Evolutionary conservation across 139 green algal species (phyloP).

Genomic region (Chlamydomonas schloesseri): DNA sequence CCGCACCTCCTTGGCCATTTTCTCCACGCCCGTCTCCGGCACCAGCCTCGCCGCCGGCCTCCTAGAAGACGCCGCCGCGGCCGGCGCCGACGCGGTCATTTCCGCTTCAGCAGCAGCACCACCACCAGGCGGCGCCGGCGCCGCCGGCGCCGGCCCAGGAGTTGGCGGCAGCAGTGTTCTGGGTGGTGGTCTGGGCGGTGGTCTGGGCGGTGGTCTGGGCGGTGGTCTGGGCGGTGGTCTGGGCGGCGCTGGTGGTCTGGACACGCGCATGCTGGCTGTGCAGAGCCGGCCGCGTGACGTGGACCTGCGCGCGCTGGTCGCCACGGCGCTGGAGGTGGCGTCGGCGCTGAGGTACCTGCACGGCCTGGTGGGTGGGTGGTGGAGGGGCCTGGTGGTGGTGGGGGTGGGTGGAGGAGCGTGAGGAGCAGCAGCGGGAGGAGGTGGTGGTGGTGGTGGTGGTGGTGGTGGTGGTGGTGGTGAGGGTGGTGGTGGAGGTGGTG

Average conservation of each 20-base stretch:
- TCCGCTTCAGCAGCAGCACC: too few relatives aligned
- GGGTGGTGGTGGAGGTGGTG: too few relatives aligned
- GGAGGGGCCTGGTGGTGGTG: background rate
- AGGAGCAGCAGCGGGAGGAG: too few relatives aligned
- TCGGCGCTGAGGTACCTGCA: conserved; percentile 66
- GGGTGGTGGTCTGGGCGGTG: too few relatives aligned
- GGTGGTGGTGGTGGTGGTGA: too few relatives aligned
- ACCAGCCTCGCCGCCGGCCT: background rate
- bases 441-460: too few relatives aligned
- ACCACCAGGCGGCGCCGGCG: too few relatives aligned
- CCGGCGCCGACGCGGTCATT: background rate
- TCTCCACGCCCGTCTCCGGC: background rate
- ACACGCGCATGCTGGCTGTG: background rate
- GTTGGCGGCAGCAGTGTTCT: too few relatives aligned
- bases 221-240: background rate
- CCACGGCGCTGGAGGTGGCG: conserved; percentile 43
- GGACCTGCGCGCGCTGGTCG: conserved; percentile 33
- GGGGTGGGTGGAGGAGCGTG: background rate
- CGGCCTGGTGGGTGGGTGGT: conserved; percentile 10
- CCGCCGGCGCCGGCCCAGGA: too few relatives aligned
- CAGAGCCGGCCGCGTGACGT: background rate
- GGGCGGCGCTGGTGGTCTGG: background rate
- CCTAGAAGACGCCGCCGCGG: background rate
- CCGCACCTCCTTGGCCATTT: conserved; percentile 6
- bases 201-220: too few relatives aligned